Conservation (phyloP, 768 basidiomycete species). For the Agaricus subrufescens region DNA sequence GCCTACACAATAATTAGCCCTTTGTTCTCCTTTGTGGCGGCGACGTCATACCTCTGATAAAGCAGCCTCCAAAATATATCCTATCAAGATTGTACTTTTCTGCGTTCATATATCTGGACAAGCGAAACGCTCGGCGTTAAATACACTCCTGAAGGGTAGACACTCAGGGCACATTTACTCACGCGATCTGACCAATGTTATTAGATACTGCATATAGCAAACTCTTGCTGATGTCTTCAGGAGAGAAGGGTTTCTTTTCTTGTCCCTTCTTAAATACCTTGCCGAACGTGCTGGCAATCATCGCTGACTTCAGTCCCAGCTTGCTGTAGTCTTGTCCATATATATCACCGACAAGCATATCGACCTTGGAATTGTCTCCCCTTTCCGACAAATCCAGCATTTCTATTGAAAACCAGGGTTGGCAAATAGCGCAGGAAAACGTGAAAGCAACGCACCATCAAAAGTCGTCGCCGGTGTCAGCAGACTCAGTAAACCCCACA, state of each 20-base stretch:
- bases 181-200: conserved; percentile 99
- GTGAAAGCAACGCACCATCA: conserved; percentile 66
- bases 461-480: conserved; percentile 94
- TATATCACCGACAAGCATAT: conserved; percentile 99
- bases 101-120: conserved; percentile 92
- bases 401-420: conserved; percentile 45
- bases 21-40: conserved; percentile 1
- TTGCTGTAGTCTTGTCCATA: conserved; percentile 97
- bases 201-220: conserved; percentile 95
- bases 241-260: conserved; percentile 71
- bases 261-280: conserved; percentile 94
- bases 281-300: conserved; percentile 97
- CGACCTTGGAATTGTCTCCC: conserved; percentile 91
- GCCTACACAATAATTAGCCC: conserved; percentile 41
- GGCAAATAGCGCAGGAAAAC: conserved; percentile 9
- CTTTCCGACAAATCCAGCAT: conserved; percentile 93
- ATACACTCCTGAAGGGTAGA: neutral
- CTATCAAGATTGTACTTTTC: conserved; percentile 96
- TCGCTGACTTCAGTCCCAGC: conserved; percentile 94
- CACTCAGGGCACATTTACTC: conserved; percentile 31
- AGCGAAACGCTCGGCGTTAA: neutral
- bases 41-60: conserved; percentile 78
- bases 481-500: conserved; percentile 94
- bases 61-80: conserved; percentile 99
- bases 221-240: conserved; percentile 93